phyloP scores from a whole-genome alignment of 2,329 filamentous ascomycete species.

The Phialophora expanda region DNA sequence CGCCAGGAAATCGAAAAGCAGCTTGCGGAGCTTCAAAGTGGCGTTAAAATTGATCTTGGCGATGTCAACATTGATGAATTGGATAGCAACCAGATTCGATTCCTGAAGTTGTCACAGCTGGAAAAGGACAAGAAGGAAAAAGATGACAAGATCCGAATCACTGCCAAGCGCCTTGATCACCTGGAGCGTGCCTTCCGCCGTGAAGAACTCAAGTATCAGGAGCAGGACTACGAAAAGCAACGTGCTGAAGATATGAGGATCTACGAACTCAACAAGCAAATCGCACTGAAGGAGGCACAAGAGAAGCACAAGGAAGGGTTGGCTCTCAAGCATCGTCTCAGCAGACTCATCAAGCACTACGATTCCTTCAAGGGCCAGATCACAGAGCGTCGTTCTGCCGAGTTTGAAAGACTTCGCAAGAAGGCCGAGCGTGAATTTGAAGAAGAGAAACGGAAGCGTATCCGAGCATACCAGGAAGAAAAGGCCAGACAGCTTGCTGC shows the following conservation, averaged over 20 bases:
- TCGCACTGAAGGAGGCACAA: slow-evolving; percentile 80
- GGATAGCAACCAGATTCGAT: slow-evolving; percentile 86
- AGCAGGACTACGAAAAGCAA: slow-evolving; percentile 83
- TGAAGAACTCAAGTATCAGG: slow-evolving; percentile 91
- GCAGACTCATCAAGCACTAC: slow-evolving; percentile 81
- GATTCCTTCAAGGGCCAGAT: slow-evolving; percentile 82
- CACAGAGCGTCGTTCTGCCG: slow-evolving; percentile 84
- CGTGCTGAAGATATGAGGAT: slow-evolving; percentile 76
- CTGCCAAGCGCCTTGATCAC: slow-evolving; percentile 94
- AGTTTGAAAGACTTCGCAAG: slow-evolving; percentile 93
- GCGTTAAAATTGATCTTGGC: slow-evolving; percentile 80
- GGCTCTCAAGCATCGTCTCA: slow-evolving; percentile 89
- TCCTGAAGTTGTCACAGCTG: slow-evolving; percentile 91
- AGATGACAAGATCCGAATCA: slow-evolving; percentile 85
- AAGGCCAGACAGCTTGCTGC: slow-evolving; percentile 82
- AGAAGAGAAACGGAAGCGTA: slow-evolving; percentile 83
- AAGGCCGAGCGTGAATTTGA: slow-evolving; percentile 92
- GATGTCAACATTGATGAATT: slow-evolving; percentile 77
- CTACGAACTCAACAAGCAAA: slow-evolving; percentile 77
- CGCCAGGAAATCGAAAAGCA: slow-evolving; percentile 94
- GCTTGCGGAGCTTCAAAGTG: slow-evolving; percentile 87
- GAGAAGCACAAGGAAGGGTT: slow-evolving; percentile 90
- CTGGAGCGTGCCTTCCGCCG: slow-evolving; percentile 95
- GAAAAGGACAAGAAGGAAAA: slow-evolving; percentile 98
- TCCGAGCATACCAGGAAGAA: slow-evolving; percentile 85